Conservation (phyloP, 805 yeast genomes). For the Lachancea dasiensis region DNA sequence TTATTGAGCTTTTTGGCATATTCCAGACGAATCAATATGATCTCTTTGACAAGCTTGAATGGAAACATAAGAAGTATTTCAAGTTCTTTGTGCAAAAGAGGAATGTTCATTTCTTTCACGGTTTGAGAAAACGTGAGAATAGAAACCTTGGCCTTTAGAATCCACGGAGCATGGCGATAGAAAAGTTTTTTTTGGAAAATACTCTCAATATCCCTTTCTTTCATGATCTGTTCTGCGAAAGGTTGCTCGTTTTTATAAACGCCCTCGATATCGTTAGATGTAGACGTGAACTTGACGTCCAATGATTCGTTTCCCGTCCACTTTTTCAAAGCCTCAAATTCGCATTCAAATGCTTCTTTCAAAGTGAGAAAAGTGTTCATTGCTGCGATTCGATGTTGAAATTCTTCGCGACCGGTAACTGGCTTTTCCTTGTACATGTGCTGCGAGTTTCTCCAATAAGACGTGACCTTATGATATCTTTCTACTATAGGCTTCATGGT, state of each 20-base stretch:
- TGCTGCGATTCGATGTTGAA: slow-evolving; percentile 64
- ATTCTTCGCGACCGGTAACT: slow-evolving; percentile 54
- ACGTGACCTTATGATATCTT: slow-evolving; percentile 60
- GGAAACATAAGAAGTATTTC: slow-evolving; percentile 71
- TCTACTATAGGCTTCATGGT: slow-evolving; percentile 55
- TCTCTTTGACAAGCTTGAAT: slow-evolving; percentile 68
- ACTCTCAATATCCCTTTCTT: slow-evolving; percentile 68
- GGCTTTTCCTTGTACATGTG: slow-evolving; percentile 82
- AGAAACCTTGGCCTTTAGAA: slow-evolving; percentile 71
- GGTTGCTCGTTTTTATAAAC: slow-evolving; percentile 60
- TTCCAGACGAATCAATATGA: slow-evolving; percentile 62
- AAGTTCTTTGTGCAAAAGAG: slow-evolving; percentile 61
- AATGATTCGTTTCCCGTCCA: slow-evolving; percentile 86
- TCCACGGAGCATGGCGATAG: slow-evolving; percentile 69
- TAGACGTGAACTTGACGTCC: slow-evolving; percentile 41
- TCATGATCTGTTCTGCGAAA: slow-evolving; percentile 76
- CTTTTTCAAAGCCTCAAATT: slow-evolving; percentile 50
- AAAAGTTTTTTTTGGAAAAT: slow-evolving; percentile 67
- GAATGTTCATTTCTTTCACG: slow-evolving; percentile 65
- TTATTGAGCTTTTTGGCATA: slow-evolving; percentile 74
- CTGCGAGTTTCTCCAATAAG: slow-evolving; percentile 69
- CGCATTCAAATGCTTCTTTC: slow-evolving; percentile 59
- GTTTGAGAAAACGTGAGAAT: slow-evolving; percentile 53
- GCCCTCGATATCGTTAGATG: slow-evolving; percentile 21
- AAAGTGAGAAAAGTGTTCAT: slow-evolving; percentile 78